Evolutionary conservation across 352 stramenopile species (phyloP), one percentile per base, ranked within the genome.

Genomic region (Phytopythium oedochilum): DNA sequence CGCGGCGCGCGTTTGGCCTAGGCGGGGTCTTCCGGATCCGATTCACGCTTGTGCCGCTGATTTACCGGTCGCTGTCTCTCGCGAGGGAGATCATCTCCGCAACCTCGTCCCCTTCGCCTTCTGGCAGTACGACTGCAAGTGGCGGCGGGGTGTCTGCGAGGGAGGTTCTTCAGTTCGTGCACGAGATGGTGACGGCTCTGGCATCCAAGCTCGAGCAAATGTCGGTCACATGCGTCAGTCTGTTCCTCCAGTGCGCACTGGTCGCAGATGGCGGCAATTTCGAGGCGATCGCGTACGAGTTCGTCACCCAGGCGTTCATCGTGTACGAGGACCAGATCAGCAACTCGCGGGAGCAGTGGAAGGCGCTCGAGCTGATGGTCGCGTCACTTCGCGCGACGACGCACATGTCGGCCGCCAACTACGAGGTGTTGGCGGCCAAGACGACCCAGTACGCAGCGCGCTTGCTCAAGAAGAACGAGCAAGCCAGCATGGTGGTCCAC

Each of bases 151-250:
- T 78, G 20, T 92, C 82, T 3, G 89, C 89, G 32, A 82, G 95
- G 18, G 97, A 99, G 74, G 88, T 98, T 12, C 95, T 99, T 35
- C 92, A 99, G 40, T 98, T 99, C 62, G 78, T 99, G 5, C 96
- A 99, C 75, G 94, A 99, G 71, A 97, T 97, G 49, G 91, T 98
- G 47, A 98, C 94, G 8, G 89, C 87, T 2, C 62, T 99, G 44
- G 85, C 81, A 8, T 90, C 82, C 14, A 89, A 91, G 59, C 56
- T 88, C 15, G 82, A 91, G 40, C 64, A 86, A 35, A 83, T 85
- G 52, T 81, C 78, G 18, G 68, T 91, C 26, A 75, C 71, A 44
- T 88, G 80, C 43, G 75, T 99, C 17, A 96, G 96, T 49, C 73
- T 99, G 17, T 99, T 98, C 60, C 62, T 99, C 5, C 83, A 99